A percentile compares a stretch with the other conserved stretches of the same genome.
Conservation (phyloP, 116 monocot genomes). For the Phalaenopsis hybrid region DNA sequence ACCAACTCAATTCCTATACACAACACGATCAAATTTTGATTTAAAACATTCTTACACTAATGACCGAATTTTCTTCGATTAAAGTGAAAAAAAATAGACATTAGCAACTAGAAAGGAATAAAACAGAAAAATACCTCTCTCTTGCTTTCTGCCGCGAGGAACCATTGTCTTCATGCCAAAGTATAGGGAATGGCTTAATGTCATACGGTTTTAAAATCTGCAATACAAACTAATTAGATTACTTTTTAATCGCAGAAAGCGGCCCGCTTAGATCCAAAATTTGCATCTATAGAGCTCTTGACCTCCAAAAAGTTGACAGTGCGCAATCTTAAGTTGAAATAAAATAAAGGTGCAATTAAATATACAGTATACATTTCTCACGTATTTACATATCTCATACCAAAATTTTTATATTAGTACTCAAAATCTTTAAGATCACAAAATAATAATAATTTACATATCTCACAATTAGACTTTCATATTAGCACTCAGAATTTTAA, state of each 20-base stretch:
- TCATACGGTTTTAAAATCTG: conserved; percentile 71
- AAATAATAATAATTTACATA: too few relatives aligned
- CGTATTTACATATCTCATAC: background rate
- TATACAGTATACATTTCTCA: background rate
- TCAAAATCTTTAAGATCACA: too few relatives aligned
- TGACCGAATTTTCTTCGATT: too few relatives aligned
- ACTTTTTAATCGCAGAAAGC: background rate
- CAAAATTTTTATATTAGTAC: too few relatives aligned
- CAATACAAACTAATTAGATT: conserved; percentile 2
- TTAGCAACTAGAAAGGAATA: background rate
- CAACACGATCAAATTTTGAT: background rate
- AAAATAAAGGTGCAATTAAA: background rate
- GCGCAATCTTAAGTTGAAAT: background rate
- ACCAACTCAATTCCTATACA: too few relatives aligned
- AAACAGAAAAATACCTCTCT: conserved; percentile 35
- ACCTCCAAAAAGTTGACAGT: background rate
- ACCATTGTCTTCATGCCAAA: conserved; percentile 90
- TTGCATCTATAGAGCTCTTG: background rate
- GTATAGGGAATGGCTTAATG: conserved; percentile 71
- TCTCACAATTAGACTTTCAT: too few relatives aligned
- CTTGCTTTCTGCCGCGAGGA: conserved; percentile 27
- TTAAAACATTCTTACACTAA: background rate
- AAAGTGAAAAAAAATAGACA: background rate
- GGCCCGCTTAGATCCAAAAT: background rate
- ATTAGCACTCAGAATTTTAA: too few relatives aligned